Evolutionary conservation across 2,329 filamentous ascomycete species (phyloP).

Genomic region (Hymenoscyphus linearis): DNA sequence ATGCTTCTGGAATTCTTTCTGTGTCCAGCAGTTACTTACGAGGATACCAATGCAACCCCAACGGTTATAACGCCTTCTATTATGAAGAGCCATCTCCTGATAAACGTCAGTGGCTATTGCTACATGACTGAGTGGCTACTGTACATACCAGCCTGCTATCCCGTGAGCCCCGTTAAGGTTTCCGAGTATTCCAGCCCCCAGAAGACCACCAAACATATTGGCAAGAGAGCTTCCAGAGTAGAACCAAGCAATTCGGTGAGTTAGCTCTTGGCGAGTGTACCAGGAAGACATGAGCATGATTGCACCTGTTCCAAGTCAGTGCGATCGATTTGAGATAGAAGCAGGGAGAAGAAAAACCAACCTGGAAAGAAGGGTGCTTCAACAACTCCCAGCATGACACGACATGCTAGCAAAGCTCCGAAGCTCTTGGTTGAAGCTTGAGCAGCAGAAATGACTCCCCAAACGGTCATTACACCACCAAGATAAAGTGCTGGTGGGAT

Average conservation of each 20-base stretch:
- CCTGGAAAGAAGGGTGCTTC: conserved; percentile 48
- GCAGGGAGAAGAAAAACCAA: too few relatives aligned
- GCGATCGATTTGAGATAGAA: too few relatives aligned
- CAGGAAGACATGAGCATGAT: conserved; percentile 43
- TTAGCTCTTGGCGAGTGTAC: conserved; percentile 41
- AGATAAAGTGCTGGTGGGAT: conserved; percentile 41
- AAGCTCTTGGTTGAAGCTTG: conserved; percentile 43
- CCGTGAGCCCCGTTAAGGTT: conserved; percentile 42
- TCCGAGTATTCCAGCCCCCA: conserved; percentile 44
- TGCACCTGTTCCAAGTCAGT: conserved; percentile 26
- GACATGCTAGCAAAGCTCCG: conserved; percentile 38
- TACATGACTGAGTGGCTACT: not conserved
- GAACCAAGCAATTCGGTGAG: conserved; percentile 41
- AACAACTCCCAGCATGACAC: conserved; percentile 44
- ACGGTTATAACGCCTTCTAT: conserved; percentile 41
- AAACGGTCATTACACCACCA: conserved; percentile 34
- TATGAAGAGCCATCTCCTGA: conserved; percentile 44
- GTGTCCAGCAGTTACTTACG: conserved; percentile 16
- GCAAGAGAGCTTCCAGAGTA: conserved; percentile 40
- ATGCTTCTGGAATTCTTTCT: not conserved
- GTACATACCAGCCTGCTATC: conserved; percentile 40
- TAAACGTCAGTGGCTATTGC: not conserved
- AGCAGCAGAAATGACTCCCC: conserved; percentile 35
- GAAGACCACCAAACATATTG: conserved; percentile 45
- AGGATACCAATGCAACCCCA: conserved; percentile 21